These are phyloP conservation scores for Laetiporus sulphureus DNA, from an alignment of 1,284 basidiomycete genomes.

Conservation along the genomic window DNA sequence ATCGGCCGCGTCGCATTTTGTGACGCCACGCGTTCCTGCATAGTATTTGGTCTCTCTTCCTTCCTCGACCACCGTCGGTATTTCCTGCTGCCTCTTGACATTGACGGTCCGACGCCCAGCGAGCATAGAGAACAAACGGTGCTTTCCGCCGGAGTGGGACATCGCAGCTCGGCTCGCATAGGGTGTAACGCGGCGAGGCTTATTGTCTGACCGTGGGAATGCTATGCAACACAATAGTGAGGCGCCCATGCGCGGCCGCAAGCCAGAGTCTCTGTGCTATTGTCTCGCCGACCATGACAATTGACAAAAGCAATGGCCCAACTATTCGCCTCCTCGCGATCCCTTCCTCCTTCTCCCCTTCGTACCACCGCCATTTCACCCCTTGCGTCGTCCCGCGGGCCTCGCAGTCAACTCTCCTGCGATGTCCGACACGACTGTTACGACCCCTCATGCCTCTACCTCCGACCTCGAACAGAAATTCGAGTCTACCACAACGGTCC, in stretches of 20 bases:
- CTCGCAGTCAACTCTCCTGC: constrained; percentile 28
- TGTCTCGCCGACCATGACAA: constrained; percentile 15
- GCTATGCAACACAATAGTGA: constrained; percentile 10
- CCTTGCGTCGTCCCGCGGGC: constrained; percentile 30
- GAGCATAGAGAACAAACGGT: no score
- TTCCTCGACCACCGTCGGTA: no score
- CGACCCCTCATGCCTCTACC: constrained; percentile 22
- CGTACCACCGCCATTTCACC: constrained; percentile 15
- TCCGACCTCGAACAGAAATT: constrained; percentile 21
- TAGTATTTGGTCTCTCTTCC: no score
- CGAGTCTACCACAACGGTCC: constrained; percentile 18
- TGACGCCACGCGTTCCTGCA: no score
- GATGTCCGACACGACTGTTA: constrained; percentile 21
- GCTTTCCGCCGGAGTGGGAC: no score
- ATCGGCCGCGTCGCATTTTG: no score
- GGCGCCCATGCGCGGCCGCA: constrained; percentile 10
- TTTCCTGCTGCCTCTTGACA: no score
- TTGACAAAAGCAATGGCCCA: constrained; percentile 29
- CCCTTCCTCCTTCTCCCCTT: constrained; percentile 17
- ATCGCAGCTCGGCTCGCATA: no score
- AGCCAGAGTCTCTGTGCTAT: constrained; percentile 6
- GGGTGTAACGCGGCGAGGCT: no score
- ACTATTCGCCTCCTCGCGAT: constrained; percentile 8
- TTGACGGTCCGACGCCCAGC: no score
- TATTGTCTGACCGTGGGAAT: constrained; percentile 16